A percentile compares a stretch with the other conserved stretches of the same genome.
phyloP scores from a whole-genome alignment of 495 filamentous ascomycete species.

The Penicillium daleae region DNA sequence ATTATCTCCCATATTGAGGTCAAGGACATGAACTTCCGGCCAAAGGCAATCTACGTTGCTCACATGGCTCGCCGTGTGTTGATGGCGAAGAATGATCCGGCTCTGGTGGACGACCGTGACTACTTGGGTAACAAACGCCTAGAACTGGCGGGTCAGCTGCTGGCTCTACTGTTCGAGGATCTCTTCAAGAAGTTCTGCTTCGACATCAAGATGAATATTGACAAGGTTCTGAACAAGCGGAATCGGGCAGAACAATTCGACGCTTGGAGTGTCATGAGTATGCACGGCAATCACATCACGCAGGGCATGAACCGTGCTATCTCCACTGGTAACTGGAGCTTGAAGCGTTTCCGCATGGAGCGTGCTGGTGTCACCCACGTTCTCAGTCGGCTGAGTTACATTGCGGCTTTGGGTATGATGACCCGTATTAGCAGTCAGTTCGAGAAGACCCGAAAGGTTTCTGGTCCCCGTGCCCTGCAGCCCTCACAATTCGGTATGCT shows the following conservation, averaged over 20 bases:
- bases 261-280: conserved; percentile 72
- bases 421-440: conserved; percentile 98
- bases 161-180: conserved; percentile 96
- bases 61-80: conserved; percentile 94
- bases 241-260: conserved; percentile 86
- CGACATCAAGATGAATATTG: conserved; percentile 85
- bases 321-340: conserved; percentile 94
- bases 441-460: conserved; percentile 96
- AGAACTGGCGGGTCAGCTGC: conserved; percentile 89
- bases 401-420: conserved; percentile 99
- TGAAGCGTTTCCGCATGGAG: conserved; percentile 98
- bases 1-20: conserved; percentile 95
- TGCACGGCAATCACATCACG: conserved; percentile 81
- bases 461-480: conserved; percentile 91
- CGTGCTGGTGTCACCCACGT: conserved; percentile 96
- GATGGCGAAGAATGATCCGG: conserved; percentile 87
- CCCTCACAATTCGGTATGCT: conserved; percentile 98
- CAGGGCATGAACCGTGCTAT: conserved; percentile 91
- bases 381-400: conserved; percentile 92
- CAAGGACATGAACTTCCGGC: conserved; percentile 84
- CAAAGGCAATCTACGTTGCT: conserved; percentile 93
- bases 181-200: conserved; percentile 92
- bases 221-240: conserved; percentile 90
- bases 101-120: conserved; percentile 91
- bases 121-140: conserved; percentile 97